A percentile compares a stretch with the other conserved stretches of the same genome.
Conservation (phyloP, 345 rosid genomes). For the Euphorbia peplus region DNA sequence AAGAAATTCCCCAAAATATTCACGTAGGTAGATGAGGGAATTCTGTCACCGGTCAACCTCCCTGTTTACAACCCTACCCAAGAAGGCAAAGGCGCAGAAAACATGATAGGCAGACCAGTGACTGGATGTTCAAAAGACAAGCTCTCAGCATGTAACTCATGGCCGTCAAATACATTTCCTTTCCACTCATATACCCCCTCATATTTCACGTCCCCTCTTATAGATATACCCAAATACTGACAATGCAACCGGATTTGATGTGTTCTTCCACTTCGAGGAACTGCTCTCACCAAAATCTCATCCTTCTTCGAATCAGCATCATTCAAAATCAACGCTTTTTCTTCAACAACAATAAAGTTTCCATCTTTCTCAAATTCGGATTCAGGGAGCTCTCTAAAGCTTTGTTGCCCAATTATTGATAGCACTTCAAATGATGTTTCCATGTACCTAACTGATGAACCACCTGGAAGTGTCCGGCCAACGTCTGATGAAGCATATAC, state of each 20-base stretch:
- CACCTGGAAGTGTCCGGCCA: constrained; percentile 72
- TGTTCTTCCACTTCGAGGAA: constrained; percentile 79
- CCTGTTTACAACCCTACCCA: constrained; percentile 44
- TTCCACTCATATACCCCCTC: constrained; percentile 78
- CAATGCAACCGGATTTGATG: constrained; percentile 95
- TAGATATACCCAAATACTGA: constrained; percentile 76
- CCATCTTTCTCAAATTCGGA: constrained; percentile 26
- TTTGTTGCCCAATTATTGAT: constrained; percentile 46
- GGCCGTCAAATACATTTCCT: constrained; percentile 52
- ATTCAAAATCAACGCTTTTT: constrained; percentile 29
- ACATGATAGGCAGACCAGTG: constrained; percentile 38
- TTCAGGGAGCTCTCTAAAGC: constrained; percentile 17
- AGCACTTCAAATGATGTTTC: constrained; percentile 73
- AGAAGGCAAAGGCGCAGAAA: constrained; percentile 61
- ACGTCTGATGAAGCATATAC: constrained; percentile 74
- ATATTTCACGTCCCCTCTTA: constrained; percentile 83
- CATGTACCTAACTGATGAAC: constrained; percentile 81
- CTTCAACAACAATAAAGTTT: constrained; percentile 41
- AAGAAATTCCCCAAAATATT: too few species aligned
- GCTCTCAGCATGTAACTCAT: constrained; percentile 84
- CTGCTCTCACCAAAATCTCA: constrained; percentile 71
- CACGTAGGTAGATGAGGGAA: too few species aligned
- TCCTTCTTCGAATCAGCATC: constrained; percentile 30
- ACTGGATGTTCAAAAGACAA: constrained; percentile 72
- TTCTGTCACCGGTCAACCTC: too few species aligned